phyloP scores from a whole-genome alignment of 1,139 yeast genomes.

The Lodderomyces beijingensis region DNA sequence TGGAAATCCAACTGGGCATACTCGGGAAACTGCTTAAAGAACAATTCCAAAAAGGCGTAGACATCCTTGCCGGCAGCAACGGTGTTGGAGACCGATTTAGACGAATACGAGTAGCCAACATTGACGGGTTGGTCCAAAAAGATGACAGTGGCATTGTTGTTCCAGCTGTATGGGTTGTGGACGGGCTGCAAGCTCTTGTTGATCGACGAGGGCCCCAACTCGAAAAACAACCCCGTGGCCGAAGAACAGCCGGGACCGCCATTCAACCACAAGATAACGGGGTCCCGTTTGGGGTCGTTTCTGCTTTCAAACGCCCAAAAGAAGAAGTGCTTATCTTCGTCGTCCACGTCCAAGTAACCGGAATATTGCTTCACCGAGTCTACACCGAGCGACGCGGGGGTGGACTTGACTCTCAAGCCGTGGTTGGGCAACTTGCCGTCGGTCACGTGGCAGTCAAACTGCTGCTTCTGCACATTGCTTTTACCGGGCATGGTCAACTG shows the following conservation, averaged over 20 bases:
- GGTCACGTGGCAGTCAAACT: slow-evolving; percentile 56
- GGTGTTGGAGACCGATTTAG: slow-evolving; percentile 59
- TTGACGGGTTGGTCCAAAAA: slow-evolving; percentile 47
- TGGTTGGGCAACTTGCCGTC: slow-evolving; percentile 48
- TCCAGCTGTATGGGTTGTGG: slow-evolving; percentile 41
- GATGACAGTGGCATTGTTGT: slow-evolving; percentile 41
- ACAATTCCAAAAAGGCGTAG: slow-evolving; percentile 83
- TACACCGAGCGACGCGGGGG: slow-evolving; percentile 61
- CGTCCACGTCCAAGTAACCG: slow-evolving; percentile 83
- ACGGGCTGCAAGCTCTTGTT: slow-evolving; percentile 33
- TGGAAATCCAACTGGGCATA: slow-evolving; percentile 68
- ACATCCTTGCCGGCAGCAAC: slow-evolving; percentile 92
- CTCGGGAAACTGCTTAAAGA: slow-evolving; percentile 89
- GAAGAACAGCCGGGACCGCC: slow-evolving; percentile 48
- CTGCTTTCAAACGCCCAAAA: slow-evolving; percentile 44
- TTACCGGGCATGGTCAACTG: slow-evolving; percentile 49
- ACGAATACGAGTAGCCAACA: slow-evolving; percentile 80
- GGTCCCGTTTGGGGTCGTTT: slow-evolving; percentile 43
- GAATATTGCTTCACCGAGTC: slow-evolving; percentile 80
- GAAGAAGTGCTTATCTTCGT: slow-evolving; percentile 71
- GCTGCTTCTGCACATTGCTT: slow-evolving; percentile 21
- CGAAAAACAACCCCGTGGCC: slow-evolving; percentile 40
- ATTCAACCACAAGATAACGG: slow-evolving; percentile 42
- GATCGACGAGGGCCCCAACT: slow-evolving; percentile 41
- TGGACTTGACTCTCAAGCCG: slow-evolving; percentile 56